A percentile compares a stretch with the other conserved stretches of the same genome.
These are phyloP conservation scores for Oxyria digyna DNA, from an alignment of 148 eudicot genomes.

Conservation along the genomic window DNA sequence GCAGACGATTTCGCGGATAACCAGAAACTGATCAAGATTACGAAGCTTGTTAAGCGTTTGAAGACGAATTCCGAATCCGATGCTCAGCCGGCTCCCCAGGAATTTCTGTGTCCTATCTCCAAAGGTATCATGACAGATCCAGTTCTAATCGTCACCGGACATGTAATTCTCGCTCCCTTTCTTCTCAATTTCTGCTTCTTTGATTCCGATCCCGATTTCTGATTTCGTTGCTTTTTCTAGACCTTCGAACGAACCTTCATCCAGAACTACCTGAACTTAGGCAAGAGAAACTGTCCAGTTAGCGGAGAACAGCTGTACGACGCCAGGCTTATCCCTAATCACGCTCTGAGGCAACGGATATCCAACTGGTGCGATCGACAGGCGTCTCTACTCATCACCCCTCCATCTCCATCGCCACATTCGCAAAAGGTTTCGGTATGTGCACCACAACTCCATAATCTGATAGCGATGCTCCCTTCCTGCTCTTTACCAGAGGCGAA, in stretches of 20 bases:
- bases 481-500: too few species aligned
- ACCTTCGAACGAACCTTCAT: slow-evolving; percentile 74
- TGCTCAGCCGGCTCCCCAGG: neutral
- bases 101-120: slow-evolving; percentile 62
- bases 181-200: neutral
- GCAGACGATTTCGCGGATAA: too few species aligned
- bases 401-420: too few species aligned
- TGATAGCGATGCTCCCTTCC: too few species aligned
- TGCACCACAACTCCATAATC: too few species aligned
- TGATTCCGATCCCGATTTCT: too few species aligned
- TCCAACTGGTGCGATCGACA: slow-evolving; percentile 9
- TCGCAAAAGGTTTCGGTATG: too few species aligned
- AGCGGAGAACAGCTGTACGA: slow-evolving; percentile 7
- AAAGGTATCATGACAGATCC: slow-evolving; percentile 68
- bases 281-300: too few species aligned
- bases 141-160: slow-evolving; percentile 56
- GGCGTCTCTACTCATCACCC: too few species aligned
- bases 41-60: too few species aligned
- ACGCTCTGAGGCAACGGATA: slow-evolving; percentile 53
- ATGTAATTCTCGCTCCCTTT: slow-evolving; percentile 17
- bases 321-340: slow-evolving; percentile 72
- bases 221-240: slow-evolving; percentile 25
- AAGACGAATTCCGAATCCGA: too few species aligned
- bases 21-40: too few species aligned
- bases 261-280: slow-evolving; percentile 56